These are phyloP conservation scores for Aspergillaceae sp. DNA, from an alignment of 2,329 filamentous ascomycete genomes.

Conservation along the genomic window DNA sequence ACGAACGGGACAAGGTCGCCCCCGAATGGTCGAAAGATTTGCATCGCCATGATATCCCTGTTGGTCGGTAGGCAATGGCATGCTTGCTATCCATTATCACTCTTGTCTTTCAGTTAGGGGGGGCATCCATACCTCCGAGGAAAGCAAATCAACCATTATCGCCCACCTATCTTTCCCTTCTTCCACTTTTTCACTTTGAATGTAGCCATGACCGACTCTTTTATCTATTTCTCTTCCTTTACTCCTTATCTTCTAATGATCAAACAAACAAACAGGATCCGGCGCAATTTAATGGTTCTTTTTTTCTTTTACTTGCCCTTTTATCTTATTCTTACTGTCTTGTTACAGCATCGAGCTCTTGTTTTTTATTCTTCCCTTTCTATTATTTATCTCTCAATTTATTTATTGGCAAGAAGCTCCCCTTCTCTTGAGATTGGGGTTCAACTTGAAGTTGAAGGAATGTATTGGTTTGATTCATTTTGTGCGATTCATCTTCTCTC, in stretches of 20 bases:
- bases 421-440: too few relatives aligned
- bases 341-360: conserved; percentile 4
- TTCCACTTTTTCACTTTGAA: background rate
- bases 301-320: too few relatives aligned
- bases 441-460: too few relatives aligned
- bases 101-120: too few relatives aligned
- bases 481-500: too few relatives aligned
- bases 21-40: conserved; percentile 68
- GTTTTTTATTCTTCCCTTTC: background rate
- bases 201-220: conserved; percentile 6
- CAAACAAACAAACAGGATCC: conserved; percentile 9
- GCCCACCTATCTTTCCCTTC: too few relatives aligned
- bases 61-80: conserved; percentile 21
- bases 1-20: conserved; percentile 75
- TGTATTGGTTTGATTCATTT: too few relatives aligned
- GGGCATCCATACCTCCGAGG: too few relatives aligned
- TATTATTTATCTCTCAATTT: too few relatives aligned
- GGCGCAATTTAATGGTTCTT: conserved; percentile 8
- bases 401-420: too few relatives aligned
- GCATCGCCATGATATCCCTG: conserved; percentile 43
- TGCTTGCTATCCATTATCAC: background rate
- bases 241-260: conserved; percentile 15
- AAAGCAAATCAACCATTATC: too few relatives aligned
- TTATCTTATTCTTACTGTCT: conserved; percentile 1
- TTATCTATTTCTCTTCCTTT: conserved; percentile 3